Conservation (phyloP, 306 rosid genomes). For the Betula pendula region DNA sequence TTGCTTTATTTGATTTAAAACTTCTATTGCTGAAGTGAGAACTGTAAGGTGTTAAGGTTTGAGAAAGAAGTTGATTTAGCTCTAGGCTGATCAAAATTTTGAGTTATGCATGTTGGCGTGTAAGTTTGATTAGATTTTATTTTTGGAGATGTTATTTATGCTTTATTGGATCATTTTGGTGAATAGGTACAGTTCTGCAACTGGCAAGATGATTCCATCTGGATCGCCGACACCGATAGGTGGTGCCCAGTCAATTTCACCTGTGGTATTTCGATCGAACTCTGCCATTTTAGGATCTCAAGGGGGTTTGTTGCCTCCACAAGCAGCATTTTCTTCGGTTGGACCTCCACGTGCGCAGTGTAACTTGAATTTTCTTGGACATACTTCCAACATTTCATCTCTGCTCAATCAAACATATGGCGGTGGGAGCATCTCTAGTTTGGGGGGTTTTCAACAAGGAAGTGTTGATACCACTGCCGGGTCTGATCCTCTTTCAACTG, state of each 20-base stretch:
- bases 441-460: too few relatives aligned
- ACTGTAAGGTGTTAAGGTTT: too few relatives aligned
- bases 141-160: conserved; percentile 22
- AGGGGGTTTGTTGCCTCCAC: conserved; percentile 72
- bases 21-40: not conserved
- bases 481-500: too few relatives aligned
- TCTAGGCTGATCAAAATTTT: not conserved
- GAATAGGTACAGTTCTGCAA: conserved; percentile 35
- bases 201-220: conserved; percentile 69
- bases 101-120: not conserved
- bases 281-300: conserved; percentile 82
- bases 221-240: conserved; percentile 82
- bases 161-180: conserved; percentile 42
- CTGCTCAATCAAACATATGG: conserved; percentile 74
- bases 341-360: conserved; percentile 71
- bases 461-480: too few relatives aligned
- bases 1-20: too few relatives aligned
- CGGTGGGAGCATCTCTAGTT: conserved; percentile 61
- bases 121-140: not conserved
- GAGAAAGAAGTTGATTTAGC: too few relatives aligned
- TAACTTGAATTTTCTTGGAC: conserved; percentile 74
- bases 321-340: conserved; percentile 62
- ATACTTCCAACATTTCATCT: conserved; percentile 72
- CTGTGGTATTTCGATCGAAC: conserved; percentile 71
- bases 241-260: conserved; percentile 73